These are phyloP conservation scores for Xanthoconium purpureum DNA, from an alignment of 768 basidiomycete species.

Conservation along the genomic window DNA sequence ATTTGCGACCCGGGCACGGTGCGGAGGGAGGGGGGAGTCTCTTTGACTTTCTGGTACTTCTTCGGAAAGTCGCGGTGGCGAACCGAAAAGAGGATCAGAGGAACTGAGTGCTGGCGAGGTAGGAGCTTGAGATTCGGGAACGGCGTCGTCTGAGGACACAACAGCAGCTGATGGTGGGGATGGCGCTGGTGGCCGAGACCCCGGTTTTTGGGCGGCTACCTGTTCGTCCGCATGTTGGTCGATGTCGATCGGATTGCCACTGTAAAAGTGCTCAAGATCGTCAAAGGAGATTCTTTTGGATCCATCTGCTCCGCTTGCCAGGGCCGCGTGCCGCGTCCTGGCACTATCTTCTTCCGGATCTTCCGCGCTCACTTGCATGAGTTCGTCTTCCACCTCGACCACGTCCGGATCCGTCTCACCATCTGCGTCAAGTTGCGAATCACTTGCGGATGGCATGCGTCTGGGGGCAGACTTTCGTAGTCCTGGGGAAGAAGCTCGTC, in stretches of 20 bases:
- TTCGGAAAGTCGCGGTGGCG: conserved; percentile 14
- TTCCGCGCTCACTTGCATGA: conserved; percentile 26
- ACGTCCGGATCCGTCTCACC: conserved; percentile 35
- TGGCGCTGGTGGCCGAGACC: background rate
- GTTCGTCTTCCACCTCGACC: conserved; percentile 36
- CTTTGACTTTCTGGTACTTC: conserved; percentile 4
- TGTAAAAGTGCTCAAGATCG: conserved; percentile 31
- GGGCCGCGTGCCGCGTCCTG: background rate
- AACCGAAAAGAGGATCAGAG: conserved; percentile 32
- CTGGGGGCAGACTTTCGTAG: conserved; percentile 15
- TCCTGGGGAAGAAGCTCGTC: conserved; percentile 31
- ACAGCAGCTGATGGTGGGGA: background rate
- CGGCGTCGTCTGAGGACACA: background rate
- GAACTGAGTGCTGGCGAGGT: conserved; percentile 11
- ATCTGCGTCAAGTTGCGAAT: conserved; percentile 34
- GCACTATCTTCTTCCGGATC: conserved; percentile 15
- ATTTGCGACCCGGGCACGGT: conserved; percentile 48
- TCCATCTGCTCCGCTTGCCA: conserved; percentile 1
- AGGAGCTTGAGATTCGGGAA: conserved; percentile 1
- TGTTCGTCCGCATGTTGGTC: conserved; percentile 22
- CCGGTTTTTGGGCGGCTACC: background rate
- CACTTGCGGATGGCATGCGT: conserved; percentile 23
- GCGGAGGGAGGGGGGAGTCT: conserved; percentile 28
- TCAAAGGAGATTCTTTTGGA: conserved; percentile 22
- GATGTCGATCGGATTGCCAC: conserved; percentile 31